Evolutionary conservation across 352 stramenopile species (phyloP).

Genomic region (Aphanomyces invadans): DNA sequence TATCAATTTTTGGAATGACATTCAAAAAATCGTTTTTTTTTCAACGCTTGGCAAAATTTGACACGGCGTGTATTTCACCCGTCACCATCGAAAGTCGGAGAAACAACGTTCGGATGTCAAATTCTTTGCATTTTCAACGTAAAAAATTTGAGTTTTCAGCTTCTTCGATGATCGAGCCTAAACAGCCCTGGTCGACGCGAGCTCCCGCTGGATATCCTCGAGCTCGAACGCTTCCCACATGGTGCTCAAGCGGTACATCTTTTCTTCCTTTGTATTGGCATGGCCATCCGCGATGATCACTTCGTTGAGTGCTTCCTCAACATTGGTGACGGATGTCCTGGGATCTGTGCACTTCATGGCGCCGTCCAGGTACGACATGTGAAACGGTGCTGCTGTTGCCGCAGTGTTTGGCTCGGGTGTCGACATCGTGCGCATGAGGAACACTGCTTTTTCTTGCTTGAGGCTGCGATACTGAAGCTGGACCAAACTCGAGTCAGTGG

Average conservation of each 20-base stretch:
- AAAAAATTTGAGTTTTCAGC: too few relatives aligned
- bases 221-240: slow-evolving; percentile 70
- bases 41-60: too few relatives aligned
- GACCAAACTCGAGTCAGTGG: background rate
- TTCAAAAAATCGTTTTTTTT: too few relatives aligned
- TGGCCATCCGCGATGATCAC: slow-evolving; percentile 53
- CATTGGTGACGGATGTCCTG: slow-evolving; percentile 41
- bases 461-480: slow-evolving; percentile 3
- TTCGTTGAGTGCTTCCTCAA: slow-evolving; percentile 60
- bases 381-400: background rate
- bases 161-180: too few relatives aligned
- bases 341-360: slow-evolving; percentile 63
- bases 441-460: background rate
- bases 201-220: slow-evolving; percentile 21
- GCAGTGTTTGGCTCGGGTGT: background rate
- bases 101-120: too few relatives aligned
- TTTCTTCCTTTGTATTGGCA: slow-evolving; percentile 60
- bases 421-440: slow-evolving; percentile 1
- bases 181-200: background rate
- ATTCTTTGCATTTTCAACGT: too few relatives aligned
- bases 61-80: too few relatives aligned
- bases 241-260: slow-evolving; percentile 59
- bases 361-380: slow-evolving; percentile 29
- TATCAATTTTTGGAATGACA: too few relatives aligned
- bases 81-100: too few relatives aligned